Evolutionary conservation across 129 eudicot genomes (phyloP).

Genomic region (Tagetes patula): DNA sequence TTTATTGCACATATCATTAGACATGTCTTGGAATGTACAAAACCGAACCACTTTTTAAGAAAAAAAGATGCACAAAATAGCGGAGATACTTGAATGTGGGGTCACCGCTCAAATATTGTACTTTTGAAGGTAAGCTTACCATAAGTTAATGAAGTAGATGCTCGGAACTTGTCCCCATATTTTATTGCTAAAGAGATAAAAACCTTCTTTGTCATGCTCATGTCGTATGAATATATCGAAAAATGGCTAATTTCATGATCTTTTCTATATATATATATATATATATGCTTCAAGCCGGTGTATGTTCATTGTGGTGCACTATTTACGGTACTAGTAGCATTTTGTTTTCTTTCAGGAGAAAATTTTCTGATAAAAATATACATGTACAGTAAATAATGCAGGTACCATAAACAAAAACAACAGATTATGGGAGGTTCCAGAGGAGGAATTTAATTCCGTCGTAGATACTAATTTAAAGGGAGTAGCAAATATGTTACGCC

Average conservation of each 20-base stretch:
- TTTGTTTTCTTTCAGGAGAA: constrained; percentile 1
- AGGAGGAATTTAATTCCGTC: constrained; percentile 84
- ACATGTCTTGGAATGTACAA: constrained; percentile 1
- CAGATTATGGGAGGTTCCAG: constrained; percentile 92
- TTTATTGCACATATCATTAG: neutral
- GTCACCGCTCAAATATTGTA: neutral
- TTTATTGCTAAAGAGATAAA: neutral
- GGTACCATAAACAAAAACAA: constrained; percentile 93
- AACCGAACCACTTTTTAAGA: neutral
- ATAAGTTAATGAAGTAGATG: neutral
- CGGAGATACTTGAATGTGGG: neutral
- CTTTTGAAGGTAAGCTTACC: neutral
- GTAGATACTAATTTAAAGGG: constrained; percentile 92
- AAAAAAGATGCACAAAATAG: neutral
- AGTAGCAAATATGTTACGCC: constrained; percentile 75
- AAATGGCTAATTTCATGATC: neutral
- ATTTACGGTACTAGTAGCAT: neutral
- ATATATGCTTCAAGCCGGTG: neutral
- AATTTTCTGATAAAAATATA: constrained; percentile 14
- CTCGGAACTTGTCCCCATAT: neutral
- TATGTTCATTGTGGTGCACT: neutral
- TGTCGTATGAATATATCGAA: neutral
- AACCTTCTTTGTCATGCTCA: neutral
- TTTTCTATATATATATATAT: neutral
- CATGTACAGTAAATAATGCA: constrained; percentile 75